A percentile compares a stretch with the other conserved stretches of the same genome.
These are phyloP conservation scores for Monosporascus sp. DNA, from an alignment of 2,329 filamentous ascomycete genomes.

Conservation along the genomic window DNA sequence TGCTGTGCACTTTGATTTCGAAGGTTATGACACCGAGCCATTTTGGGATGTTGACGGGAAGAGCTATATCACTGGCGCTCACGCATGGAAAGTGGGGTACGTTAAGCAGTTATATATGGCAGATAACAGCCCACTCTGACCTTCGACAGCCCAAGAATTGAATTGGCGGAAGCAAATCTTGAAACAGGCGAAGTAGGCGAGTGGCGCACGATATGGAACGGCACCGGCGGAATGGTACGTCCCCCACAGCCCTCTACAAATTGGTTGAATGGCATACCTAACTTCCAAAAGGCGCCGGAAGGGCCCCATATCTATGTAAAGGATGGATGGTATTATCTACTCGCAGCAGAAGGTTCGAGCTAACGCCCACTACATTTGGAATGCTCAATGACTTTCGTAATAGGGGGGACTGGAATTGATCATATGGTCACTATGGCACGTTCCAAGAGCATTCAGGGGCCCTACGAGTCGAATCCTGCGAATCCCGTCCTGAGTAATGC, in stretches of 20 bases:
- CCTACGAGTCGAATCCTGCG: conserved; percentile 34
- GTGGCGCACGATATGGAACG: conserved; percentile 40
- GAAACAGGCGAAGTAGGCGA: conserved; percentile 33
- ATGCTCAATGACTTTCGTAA: not conserved
- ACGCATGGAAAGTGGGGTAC: conserved; percentile 29
- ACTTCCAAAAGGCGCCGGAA: conserved; percentile 32
- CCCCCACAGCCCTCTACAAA: too few relatives aligned
- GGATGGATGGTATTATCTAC: conserved; percentile 46
- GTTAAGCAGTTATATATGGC: conserved; percentile 5
- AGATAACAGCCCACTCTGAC: conserved; percentile 1
- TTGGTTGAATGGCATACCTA: not conserved
- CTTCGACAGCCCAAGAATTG: conserved; percentile 29
- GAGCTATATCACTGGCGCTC: conserved; percentile 41
- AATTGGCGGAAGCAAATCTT: conserved; percentile 33
- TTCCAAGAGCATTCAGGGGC: conserved; percentile 34
- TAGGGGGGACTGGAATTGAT: conserved; percentile 40
- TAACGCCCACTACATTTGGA: not conserved
- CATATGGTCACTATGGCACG: conserved; percentile 46
- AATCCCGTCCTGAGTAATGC: conserved; percentile 43
- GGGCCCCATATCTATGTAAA: conserved; percentile 50
- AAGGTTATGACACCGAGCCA: conserved; percentile 47
- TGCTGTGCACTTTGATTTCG: conserved; percentile 41
- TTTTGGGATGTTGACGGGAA: conserved; percentile 53
- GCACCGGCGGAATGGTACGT: conserved; percentile 34
- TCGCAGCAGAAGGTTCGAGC: conserved; percentile 42